Conservation (phyloP, 2,329 filamentous ascomycete genomes). For the Microcera coccophila region DNA sequence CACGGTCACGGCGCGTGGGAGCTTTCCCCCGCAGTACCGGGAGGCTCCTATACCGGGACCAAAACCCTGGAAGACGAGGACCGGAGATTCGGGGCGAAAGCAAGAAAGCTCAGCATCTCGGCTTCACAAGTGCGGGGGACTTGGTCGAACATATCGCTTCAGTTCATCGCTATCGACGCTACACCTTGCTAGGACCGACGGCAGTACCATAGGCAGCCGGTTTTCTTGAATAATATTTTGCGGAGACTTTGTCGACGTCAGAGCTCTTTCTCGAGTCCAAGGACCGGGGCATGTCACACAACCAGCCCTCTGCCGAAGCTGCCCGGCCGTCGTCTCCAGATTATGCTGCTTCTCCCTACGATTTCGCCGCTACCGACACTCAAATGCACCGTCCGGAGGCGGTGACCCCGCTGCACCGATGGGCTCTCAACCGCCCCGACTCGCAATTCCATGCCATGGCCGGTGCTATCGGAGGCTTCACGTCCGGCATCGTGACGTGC, state of each 20-base stretch:
- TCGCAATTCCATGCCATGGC: slow-evolving; percentile 76
- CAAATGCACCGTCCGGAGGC: slow-evolving; percentile 30
- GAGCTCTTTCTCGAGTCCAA: not conserved
- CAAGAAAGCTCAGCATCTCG: not conserved
- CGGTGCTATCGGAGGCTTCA: slow-evolving; percentile 85
- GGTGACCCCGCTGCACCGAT: slow-evolving; percentile 50
- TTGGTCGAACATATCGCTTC: not conserved
- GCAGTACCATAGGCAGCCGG: not conserved
- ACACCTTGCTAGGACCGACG: not conserved
- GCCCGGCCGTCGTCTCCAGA: slow-evolving; percentile 31
- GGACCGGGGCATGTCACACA: slow-evolving; percentile 44
- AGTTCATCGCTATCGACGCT: not conserved
- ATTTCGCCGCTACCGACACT: slow-evolving; percentile 29
- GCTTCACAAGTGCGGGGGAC: not conserved
- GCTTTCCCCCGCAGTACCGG: slow-evolving; percentile 56
- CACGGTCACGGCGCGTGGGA: slow-evolving; percentile 58
- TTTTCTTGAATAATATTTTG: slow-evolving; percentile 1
- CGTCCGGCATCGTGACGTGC: slow-evolving; percentile 90
- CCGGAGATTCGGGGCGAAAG: not conserved
- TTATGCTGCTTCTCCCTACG: slow-evolving; percentile 37
- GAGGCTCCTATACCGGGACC: slow-evolving; percentile 23
- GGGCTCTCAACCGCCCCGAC: slow-evolving; percentile 54
- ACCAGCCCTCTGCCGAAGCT: slow-evolving; percentile 39
- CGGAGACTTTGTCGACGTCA: slow-evolving; percentile 1
- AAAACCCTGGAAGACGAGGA: not conserved